Base-by-base conservation (phyloP, 768 basidiomycete genomes). In the Podaxis mareebaensis region DNA sequence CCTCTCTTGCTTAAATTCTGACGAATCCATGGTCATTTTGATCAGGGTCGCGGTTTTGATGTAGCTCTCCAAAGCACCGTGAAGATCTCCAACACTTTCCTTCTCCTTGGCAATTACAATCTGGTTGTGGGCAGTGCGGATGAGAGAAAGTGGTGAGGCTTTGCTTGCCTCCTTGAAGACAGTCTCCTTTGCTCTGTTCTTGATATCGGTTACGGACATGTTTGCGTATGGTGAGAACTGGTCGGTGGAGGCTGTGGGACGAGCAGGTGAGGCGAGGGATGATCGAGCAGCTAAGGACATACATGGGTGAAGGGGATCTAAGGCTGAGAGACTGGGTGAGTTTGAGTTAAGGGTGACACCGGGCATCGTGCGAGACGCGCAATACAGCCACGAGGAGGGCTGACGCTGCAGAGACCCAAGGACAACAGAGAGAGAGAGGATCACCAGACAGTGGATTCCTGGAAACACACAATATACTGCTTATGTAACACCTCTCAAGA, bases 71-170 rank as follows among this genome's bases (percentile, higher is more conserved):
- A 90, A 79, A 2, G 90, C 89, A 20, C 76, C 80, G 72, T 80
- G 82, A 59, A 91, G 75, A 68, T 92, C 86, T 0, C 88, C 88
- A 44, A 77, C 77, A 48, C 70, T 73, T 69, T 92, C 90, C 65
- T 73, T 68, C 7, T 79, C 77, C 64, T 79, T 84, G 5, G 85
- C 92, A 7, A 69, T 69, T 28, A 77, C 73, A 52, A 84, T 79
- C 73, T 90, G 89, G 13, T 74, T 76, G 54, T 85, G 82, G 24
- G 92, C 91, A 22, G 80, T 74, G 70, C 78, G 82, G 73, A 93
- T 85, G 67, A 93, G 81, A 8, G 82, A 76, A 30, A 84, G 70
- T 6, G 88, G 77, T 8, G 89, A 85, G 48, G 81, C 81, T n/a
- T 87, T 87, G 66, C 80, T 81, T 53, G 83, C 83, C 57, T 80